Percentiles rank a stretch among this genome's conserved stretches.
Evolutionary conservation across 208 protist species (phyloP).

Genomic region (Trypanosoma scelopori): DNA sequence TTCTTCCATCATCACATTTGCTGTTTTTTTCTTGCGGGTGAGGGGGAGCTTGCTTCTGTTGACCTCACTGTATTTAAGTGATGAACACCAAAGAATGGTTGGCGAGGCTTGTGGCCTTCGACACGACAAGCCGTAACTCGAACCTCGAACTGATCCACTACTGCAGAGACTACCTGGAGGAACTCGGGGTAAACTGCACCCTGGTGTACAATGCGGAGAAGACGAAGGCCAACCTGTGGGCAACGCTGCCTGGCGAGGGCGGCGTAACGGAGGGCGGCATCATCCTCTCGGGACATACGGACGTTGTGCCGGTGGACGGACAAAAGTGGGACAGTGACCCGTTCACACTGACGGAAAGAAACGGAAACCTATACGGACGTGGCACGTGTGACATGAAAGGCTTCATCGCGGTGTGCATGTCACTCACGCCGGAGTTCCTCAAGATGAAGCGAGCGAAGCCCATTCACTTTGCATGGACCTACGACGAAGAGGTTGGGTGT

Average conservation of each 20-base stretch:
- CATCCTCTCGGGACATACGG: constrained; percentile 52
- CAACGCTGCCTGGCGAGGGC: constrained; percentile 36
- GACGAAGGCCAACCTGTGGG: constrained; percentile 56
- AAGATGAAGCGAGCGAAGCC: constrained; percentile 41
- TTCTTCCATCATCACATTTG: background rate
- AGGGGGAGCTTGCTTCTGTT: too few relatives aligned
- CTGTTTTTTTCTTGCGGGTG: background rate
- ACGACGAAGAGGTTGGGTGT: constrained; percentile 52
- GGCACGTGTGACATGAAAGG: constrained; percentile 66
- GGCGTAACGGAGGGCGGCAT: constrained; percentile 40
- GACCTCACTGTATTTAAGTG: background rate
- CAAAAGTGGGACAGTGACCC: constrained; percentile 55
- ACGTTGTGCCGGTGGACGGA: constrained; percentile 59
- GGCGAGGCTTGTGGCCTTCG: constrained; percentile 44
- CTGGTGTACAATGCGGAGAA: constrained; percentile 39
- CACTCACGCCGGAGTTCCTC: constrained; percentile 38
- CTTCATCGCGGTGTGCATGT: constrained; percentile 58
- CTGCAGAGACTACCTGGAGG: constrained; percentile 34
- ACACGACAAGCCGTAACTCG: constrained; percentile 51
- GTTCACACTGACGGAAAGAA: constrained; percentile 36
- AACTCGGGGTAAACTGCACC: constrained; percentile 30
- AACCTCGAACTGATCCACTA: constrained; percentile 46
- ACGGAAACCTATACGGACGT: constrained; percentile 49
- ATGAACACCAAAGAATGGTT: constrained; percentile 35
- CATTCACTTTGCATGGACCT: constrained; percentile 54